Evolutionary conservation across 495 filamentous ascomycete genomes (phyloP).

Genomic region (Podospora pseudopauciseta): DNA sequence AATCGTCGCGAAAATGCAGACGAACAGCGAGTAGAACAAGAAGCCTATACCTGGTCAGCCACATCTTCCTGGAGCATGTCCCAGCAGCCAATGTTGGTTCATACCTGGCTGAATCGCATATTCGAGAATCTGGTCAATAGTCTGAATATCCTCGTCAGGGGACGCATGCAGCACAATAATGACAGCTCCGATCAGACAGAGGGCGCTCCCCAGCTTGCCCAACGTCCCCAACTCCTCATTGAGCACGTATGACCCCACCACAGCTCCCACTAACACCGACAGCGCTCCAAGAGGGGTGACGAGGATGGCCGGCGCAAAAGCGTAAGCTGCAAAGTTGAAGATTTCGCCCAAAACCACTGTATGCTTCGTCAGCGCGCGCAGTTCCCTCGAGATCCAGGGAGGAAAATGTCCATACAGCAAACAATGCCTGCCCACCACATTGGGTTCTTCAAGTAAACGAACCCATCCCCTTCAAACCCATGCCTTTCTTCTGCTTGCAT

Average conservation of each 20-base stretch:
- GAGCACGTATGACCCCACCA: slow-evolving; percentile 90
- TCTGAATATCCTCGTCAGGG: slow-evolving; percentile 83
- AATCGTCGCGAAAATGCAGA: slow-evolving; percentile 72
- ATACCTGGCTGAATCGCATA: slow-evolving; percentile 88
- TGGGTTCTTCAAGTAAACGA: slow-evolving; percentile 84
- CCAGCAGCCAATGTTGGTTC: slow-evolving; percentile 13
- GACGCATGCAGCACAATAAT: slow-evolving; percentile 97
- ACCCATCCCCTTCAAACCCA: slow-evolving; percentile 96
- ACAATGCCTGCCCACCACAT: slow-evolving; percentile 93
- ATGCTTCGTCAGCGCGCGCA: slow-evolving; percentile 20
- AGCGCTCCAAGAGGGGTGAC: slow-evolving; percentile 92
- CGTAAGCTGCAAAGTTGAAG: slow-evolving; percentile 96
- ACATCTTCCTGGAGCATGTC: not conserved
- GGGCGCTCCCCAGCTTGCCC: slow-evolving; percentile 91
- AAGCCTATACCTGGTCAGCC: slow-evolving; percentile 62
- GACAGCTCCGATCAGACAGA: slow-evolving; percentile 92
- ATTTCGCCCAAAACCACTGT: slow-evolving; percentile 80
- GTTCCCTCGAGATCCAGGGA: slow-evolving; percentile 6
- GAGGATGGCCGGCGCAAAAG: slow-evolving; percentile 94
- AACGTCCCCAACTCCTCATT: slow-evolving; percentile 82
- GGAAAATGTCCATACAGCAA: slow-evolving; percentile 58
- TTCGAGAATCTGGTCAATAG: slow-evolving; percentile 79
- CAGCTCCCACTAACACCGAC: slow-evolving; percentile 90
- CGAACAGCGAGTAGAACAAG: slow-evolving; percentile 71
- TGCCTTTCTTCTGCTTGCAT: slow-evolving; percentile 84